Evolutionary conservation across 176 grass and related monocot species (phyloP).

Genomic region (Musa beccarii): DNA sequence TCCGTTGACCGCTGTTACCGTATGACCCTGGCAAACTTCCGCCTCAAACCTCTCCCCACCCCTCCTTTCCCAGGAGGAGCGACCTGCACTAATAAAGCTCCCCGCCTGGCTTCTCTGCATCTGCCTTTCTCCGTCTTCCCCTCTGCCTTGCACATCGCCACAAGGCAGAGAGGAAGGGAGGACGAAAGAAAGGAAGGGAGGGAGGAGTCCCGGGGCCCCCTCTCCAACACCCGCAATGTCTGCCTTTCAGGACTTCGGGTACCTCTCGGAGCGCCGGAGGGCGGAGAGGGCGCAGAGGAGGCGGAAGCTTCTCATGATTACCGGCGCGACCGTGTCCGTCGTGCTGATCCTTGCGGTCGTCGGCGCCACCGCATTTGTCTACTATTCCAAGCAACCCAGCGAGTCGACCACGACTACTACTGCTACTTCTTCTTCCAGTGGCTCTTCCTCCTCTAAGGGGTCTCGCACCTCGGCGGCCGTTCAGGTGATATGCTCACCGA

Average conservation of each 20-base stretch:
- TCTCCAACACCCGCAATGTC: conserved; percentile 36
- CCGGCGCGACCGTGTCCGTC: conserved; percentile 29
- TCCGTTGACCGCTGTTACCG: too few species aligned
- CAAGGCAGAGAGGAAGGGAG: not conserved
- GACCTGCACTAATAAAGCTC: too few species aligned
- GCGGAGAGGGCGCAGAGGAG: conserved; percentile 58
- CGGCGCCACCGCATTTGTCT: conserved; percentile 23
- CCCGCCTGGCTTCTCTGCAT: too few species aligned
- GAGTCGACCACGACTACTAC: not conserved
- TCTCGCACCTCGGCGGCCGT: conserved; percentile 27
- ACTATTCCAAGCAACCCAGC: conserved; percentile 21
- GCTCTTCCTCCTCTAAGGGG: too few species aligned
- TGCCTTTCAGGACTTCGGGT: conserved; percentile 77
- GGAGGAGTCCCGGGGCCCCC: not conserved
- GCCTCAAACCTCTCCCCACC: too few species aligned
- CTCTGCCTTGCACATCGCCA: too few species aligned
- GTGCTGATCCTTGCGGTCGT: conserved; percentile 41
- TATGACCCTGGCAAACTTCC: too few species aligned
- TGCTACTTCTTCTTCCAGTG: too few species aligned
- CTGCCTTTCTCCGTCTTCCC: too few species aligned
- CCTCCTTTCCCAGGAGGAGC: too few species aligned
- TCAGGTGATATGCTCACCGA: conserved; percentile 43
- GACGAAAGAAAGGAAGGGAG: not conserved
- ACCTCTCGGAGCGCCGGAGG: conserved; percentile 60
- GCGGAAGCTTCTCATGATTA: conserved; percentile 41